Evolutionary conservation across 352 stramenopile species (phyloP), one percentile per base, ranked within the genome.

Genomic region (Globisporangium apiculatum): DNA sequence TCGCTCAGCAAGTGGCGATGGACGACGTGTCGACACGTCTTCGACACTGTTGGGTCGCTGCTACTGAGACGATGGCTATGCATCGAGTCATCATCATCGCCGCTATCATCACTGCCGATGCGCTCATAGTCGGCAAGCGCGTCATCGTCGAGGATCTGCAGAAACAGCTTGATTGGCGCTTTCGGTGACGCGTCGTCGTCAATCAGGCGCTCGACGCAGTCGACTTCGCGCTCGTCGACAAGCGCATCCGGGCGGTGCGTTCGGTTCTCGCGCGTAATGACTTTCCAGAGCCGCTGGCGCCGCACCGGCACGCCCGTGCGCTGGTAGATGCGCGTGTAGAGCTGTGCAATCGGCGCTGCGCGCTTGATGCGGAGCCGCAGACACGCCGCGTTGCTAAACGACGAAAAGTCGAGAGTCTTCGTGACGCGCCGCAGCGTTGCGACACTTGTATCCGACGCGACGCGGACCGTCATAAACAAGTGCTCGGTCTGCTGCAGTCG

Each of bases 241-340:
- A 79, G 67, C 40, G 72, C 69, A 55, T 95, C 86, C 0, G 86
- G 86, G 17, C 86, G 82, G 51, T 82, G 72, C 2, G 83, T 95
- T 7, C 83, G 74, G 60, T 95, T 95, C 62, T 94, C 82, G 18
- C 86, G 77, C 8, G 78, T 90, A 53, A 93, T 91, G 35, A 94
- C 74, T 66, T 86, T 93, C 86, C 86, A 95, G 10, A 95, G 57
- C 15, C 86, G 76, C 42, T 92, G 82, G 7, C 71, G 75, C 6
- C 64, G 48, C 43, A 92, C 74, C 0, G 82, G 80, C 0, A 95
- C 71, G 11, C 86, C 86, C 0, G 73, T 91, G 37, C 73, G 67
- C 53, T 75, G 66, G 48, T 77, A 86, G 7, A 95, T 67, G 10
- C 71, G 76, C 42, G 60, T 61, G 37, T 91, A 88, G 1, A 95